Evolutionary conservation across 805 yeast species (phyloP), one percentile per base, ranked within the genome.

Genomic region (Kodamaea nitidulidarum): DNA sequence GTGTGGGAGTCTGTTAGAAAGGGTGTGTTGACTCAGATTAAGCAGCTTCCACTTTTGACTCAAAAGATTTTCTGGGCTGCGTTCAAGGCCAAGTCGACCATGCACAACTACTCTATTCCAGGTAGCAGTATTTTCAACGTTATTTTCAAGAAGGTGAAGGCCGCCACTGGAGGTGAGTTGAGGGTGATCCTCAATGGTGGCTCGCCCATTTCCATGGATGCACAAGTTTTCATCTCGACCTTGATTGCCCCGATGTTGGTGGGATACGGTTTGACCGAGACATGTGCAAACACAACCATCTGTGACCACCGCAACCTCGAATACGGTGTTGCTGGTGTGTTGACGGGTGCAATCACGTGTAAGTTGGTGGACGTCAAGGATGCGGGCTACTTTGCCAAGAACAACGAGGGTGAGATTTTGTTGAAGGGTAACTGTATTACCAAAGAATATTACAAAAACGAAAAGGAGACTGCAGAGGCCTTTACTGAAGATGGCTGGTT

Each of bases 221-320:
- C 96, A 7, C 96, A 93, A 65, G 66, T 74, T 35, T 91, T 93
- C 61, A 73, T 93, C 50, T 60, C 85, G 27, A 84, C 74, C 32
- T 73, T 86, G 44, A 66, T 93, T 46, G 83, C 86, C 28, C 95
- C 96, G 44, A 76, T 91, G 84, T 74, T 93, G 52, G 72, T 90
- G 55, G 98, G 98, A 44, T 93, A 93, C 61, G 98, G 98, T 44
- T 77, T 93, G 51, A 93, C 98, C 28, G 98, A 93, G 67, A 90
- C 98, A 10, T 81, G 85, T 51, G 98, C 98, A 36, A 90, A 86
- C 67, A 75, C 91, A 12, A 70, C 86, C 31, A 74, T 93, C 52
- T 60, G 78, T 48, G 79, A 79, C 42, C 84, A 86, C 35, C 57
- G 66, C 17, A 73, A 75, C 54, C 78, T 84, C 52, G 91, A 84